Conservation (phyloP, 768 basidiomycete genomes). For the Rubroboletus satanas region DNA sequence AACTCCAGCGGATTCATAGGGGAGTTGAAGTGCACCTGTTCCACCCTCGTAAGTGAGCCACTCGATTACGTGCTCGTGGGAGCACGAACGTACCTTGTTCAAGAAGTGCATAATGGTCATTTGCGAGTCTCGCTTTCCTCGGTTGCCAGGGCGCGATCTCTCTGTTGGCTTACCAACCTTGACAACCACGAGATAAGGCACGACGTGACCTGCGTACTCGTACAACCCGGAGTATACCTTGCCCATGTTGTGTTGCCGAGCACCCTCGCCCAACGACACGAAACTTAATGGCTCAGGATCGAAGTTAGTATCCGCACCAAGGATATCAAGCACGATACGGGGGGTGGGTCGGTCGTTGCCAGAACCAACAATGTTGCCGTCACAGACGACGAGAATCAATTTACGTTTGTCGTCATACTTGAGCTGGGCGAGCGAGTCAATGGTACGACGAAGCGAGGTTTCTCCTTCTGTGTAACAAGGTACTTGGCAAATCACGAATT, state of each 20-base stretch:
- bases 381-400: slow-evolving; percentile 87
- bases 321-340: slow-evolving; percentile 92
- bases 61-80: neutral
- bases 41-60: neutral
- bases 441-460: slow-evolving; percentile 75
- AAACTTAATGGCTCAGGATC: slow-evolving; percentile 96
- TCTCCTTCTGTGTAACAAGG: slow-evolving; percentile 99
- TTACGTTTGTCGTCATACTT: slow-evolving; percentile 99
- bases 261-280: slow-evolving; percentile 88
- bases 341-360: slow-evolving; percentile 97
- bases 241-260: slow-evolving; percentile 97
- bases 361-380: slow-evolving; percentile 96
- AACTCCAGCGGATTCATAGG: slow-evolving; percentile 96
- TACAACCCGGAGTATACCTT: slow-evolving; percentile 97
- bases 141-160: slow-evolving; percentile 88
- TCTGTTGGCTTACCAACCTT: slow-evolving; percentile 97
- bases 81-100: slow-evolving; percentile 66
- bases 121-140: slow-evolving; percentile 98
- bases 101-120: slow-evolving; percentile 96
- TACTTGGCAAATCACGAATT: slow-evolving; percentile 96
- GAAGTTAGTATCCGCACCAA: slow-evolving; percentile 87
- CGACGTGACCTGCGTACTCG: slow-evolving; percentile 90
- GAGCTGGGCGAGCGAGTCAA: slow-evolving; percentile 89
- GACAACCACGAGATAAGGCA: slow-evolving; percentile 88
- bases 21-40: slow-evolving; percentile 90